Conservation (phyloP, 306 rosid genomes). For the Trifolium fragiferum region DNA sequence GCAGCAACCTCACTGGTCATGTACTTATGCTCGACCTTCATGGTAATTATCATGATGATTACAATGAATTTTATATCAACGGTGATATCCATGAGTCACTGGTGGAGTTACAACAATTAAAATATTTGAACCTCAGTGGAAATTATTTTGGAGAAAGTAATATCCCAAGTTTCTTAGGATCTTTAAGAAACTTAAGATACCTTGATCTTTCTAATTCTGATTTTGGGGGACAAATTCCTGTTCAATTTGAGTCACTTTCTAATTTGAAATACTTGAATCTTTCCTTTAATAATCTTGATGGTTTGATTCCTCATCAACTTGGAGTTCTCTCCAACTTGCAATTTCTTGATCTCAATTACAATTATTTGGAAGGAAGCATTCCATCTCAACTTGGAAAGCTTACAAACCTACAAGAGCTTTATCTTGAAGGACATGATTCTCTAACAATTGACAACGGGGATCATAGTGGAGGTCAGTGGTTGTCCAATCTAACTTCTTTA, state of each 20-base stretch:
- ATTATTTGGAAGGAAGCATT: neutral
- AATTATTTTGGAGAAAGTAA: neutral
- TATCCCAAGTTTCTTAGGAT: neutral
- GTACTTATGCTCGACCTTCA: neutral
- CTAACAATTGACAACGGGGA: neutral
- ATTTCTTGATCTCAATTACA: conserved; percentile 14
- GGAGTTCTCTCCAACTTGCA: neutral
- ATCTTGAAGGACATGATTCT: neutral
- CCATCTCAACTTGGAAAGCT: conserved; percentile 44
- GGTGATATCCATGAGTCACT: neutral
- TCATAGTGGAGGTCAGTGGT: neutral
- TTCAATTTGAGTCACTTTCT: conserved; percentile 23
- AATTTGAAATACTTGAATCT: conserved; percentile 35
- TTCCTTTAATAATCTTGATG: neutral
- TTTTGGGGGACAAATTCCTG: neutral
- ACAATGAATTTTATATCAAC: too few relatives aligned
- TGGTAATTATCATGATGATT: neutral
- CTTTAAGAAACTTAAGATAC: neutral
- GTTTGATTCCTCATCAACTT: conserved; percentile 17
- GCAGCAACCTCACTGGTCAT: neutral
- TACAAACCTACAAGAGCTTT: conserved; percentile 24
- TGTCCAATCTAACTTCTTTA: neutral
- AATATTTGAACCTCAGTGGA: too few relatives aligned
- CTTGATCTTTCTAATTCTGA: neutral
- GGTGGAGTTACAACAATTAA: too few relatives aligned